Base-by-base conservation (phyloP, 176 grass and related monocot species). In the Musa acuminata region DNA sequence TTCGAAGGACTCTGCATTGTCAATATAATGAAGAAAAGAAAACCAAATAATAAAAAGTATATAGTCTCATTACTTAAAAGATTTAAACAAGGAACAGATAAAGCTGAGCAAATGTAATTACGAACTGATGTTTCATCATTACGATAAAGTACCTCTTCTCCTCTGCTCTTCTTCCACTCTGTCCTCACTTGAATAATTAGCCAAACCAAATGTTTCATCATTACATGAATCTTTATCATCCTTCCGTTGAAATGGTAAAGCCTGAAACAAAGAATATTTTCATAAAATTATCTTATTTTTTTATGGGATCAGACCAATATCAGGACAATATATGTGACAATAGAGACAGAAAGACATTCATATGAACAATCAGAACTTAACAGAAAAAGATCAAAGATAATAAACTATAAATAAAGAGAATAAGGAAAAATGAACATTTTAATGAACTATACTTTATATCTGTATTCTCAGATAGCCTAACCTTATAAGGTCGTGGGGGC, bases 161-260 rank as follows among this genome's bases (percentile, higher is more conserved):
- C 90, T 96, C 80, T 64, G 81, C 85, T 96, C 92, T 86, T 96
- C 93, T 80, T 92, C 93, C 85, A 67, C 85, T 84, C 83, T 96
- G 57, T 96, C 92, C 21, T 87, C 81, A 79, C 70, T 85, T 74
- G 92, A 91, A 67, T 35, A 82, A 75, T 96, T 87, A 58, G 66
- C 79, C 82, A 79, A 92, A 16, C 93, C 93, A 90, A 96, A 96
- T 59, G 93, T 96, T 78, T 96, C 93, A 81, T 96, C 89, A 2
- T 96, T 96, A n/a, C 82, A 71, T 70, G 89, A 64, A 69, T 96
- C 93, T 80, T 85, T 24, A 84, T 62, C 13, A 20, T 92, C 83
- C 66, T 75, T 90, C 72, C 79, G 85, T 17, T 75, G 19, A 77
- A 89, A 84, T 16, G 85, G 85, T 76, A 48, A 75, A 79, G 89